Base-by-base conservation (phyloP, 2,329 filamentous ascomycete species). In the Ophiocordyceps australis region DNA sequence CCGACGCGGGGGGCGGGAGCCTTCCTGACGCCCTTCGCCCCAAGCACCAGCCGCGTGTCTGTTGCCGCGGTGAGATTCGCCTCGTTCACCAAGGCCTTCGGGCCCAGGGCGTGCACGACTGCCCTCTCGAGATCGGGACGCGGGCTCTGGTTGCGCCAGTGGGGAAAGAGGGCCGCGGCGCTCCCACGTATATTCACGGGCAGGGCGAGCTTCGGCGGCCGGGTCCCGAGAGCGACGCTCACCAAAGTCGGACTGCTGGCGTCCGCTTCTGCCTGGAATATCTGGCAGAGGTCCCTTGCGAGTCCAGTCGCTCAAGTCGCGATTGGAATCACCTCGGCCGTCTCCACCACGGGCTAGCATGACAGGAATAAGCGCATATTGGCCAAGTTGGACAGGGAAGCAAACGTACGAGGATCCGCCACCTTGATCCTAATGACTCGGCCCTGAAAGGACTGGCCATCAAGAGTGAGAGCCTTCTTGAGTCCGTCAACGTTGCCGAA, bases 401-500 rank as follows among this genome's bases (percentile, higher is more conserved):
- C 15, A 13, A 17, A 41, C 83, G 55, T 76, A 98, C 89, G 86
- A 51, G 89, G 89, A 59, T 98, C 91, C 26, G 89, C 91, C 46
- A 98, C 75, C 60, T 85, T 94, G 48, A 95, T 76, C 49, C 82
- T 74, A 49, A 98, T 83, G 46, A 74, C 78, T 39, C 89, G 76
- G 39, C 83, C 83, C 50, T 91, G 77, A 51, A 95, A 85, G 31
- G 70, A 73, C 32, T 71, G 63, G 41, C 82, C 80, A 43, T 85
- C 85, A 35, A 89, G 66, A 31, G 73, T 70, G 35, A 98, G 66
- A 29, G 89, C 89, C 55, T 83, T 77, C 62, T 92, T 91, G 43
- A 98, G 61, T 31, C 86, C 86, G 25, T 95, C 86, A 23, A 89
- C 58, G 26, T 72, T 75, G 37, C 65, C 72, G 44, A 98, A 98